Base-by-base conservation (phyloP, 2,329 filamentous ascomycete genomes). In the Trichoderma sp. region DNA sequence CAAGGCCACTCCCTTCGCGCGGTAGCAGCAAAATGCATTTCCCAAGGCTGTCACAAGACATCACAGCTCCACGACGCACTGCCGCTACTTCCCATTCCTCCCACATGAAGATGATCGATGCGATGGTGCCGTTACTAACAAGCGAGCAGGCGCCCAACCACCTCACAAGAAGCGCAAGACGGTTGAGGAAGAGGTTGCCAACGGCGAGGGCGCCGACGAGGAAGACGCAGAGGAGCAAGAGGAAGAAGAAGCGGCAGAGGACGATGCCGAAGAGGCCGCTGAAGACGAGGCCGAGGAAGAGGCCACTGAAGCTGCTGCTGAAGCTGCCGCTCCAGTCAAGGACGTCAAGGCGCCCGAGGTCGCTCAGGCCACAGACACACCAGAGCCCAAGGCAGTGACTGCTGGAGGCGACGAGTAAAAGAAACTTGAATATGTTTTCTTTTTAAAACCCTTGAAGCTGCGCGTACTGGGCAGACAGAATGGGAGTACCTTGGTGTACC, bases 161-260 rank as follows among this genome's bases (percentile, higher is more conserved):
- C 86, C 86, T 47, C 83, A 83, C 71, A 87, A 87, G 82, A 87
- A 86, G 81, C 83, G 82, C 76, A 87, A 86, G 83, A 86, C 84
- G 30, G 79, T 76, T 71, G 75, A 78, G 26, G 77, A 73, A 24
- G 77, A 77, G 57, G 77, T 75, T 15, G 72, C 77, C 58, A 81
- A 82, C 74, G 81, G 81, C 73, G 76, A 82, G 18, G 81, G 77
- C n/a, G 78, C 76, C 26, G 79, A 76, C 24, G 80, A 79, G 1
- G 78, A 76, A 5, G 82, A 81, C 0, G 81, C 76, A 4, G 78
- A 73, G 3, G 79, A 78, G 14, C 74, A 73, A 21, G 75, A 75
- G 32, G 71, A 72, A 26, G 73, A 71, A 21, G 75, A 79, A 24
- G 75, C 73, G 11, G 74, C 73, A 51, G 72, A 72, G 24, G 76